Evolutionary conservation across 2,329 filamentous ascomycete genomes (phyloP), one percentile per base, ranked within the genome.

Genomic region (Graphium sp.): DNA sequence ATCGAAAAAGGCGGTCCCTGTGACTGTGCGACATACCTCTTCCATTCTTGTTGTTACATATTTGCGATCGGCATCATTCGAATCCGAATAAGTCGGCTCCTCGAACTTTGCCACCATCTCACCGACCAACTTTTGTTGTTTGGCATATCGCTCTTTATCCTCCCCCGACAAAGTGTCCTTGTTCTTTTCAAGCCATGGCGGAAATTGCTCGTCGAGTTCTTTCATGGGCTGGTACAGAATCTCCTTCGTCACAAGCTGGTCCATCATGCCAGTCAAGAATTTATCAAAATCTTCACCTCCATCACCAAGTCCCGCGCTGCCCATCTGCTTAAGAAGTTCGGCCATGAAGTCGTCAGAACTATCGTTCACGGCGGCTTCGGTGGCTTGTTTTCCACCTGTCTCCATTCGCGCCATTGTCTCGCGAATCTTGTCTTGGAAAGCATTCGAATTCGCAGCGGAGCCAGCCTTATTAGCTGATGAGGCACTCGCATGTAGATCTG

Each of bases 141-240:
- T 71, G 49, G 80, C 64, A 48, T 91, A 95, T 33, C 84, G 62
- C 45, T 72, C 69, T 46, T 84, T 49, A 43, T 95, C 87, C 27
- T 79, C 81, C 29, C 65, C 52, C 3, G 74, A 54, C 29, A 72
- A 74, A 15, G 59, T 71, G 22, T 56, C 65, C 40, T 62, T 61
- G 49, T 94, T 87, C 53, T 80, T 76, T 42, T 68, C 66, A 48
- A 98, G 63, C 87, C 89, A 98, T 3, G 56, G 72, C 0, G 85
- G 87, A 46, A 89, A 98, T 52, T 94, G 95, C 30, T 82, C 77
- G 49, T 92, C 60, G 26, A 98, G 60, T 54, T 98, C 89, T 58
- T 93, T 93, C 84, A 98, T 94, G 3, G 89, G 89, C 56, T 98
- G 87, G 48, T 95, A 95, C 28, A 98, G 56, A 37, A 98, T 94